phyloP scores from a whole-genome alignment of 257 asterid genomes.

The Forsythia viridissima region DNA sequence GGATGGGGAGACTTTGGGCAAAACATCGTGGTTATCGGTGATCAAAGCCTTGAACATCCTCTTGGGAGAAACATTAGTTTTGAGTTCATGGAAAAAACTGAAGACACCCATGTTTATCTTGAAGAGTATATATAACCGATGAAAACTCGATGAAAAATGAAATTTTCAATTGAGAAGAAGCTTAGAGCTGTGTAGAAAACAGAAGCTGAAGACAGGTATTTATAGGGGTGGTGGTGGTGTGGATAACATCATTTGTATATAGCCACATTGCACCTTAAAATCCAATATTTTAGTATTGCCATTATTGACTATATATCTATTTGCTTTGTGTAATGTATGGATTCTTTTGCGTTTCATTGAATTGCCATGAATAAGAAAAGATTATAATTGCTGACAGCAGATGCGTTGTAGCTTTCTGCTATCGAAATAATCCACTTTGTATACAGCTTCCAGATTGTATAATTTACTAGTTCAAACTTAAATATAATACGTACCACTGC shows the following conservation, averaged over 20 bases:
- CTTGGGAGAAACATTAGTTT: slow-evolving; percentile 20
- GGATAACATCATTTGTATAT: neutral
- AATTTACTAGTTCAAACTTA: neutral
- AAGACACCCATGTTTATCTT: slow-evolving; percentile 22
- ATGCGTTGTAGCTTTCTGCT: too few relatives aligned
- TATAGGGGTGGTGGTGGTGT: neutral
- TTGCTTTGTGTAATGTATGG: neutral
- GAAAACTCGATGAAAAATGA: neutral
- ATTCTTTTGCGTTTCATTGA: neutral
- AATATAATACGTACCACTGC: too few relatives aligned
- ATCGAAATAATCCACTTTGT: too few relatives aligned
- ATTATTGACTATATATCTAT: neutral
- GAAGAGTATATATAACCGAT: neutral
- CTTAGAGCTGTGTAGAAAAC: neutral
- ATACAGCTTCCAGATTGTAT: neutral
- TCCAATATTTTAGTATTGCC: neutral
- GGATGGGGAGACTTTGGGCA: slow-evolving; percentile 16
- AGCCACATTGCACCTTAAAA: neutral
- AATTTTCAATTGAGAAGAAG: too few relatives aligned
- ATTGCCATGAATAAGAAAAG: neutral
- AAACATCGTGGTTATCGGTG: slow-evolving; percentile 4
- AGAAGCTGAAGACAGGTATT: neutral
- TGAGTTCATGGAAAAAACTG: slow-evolving; percentile 25
- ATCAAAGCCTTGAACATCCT: slow-evolving; percentile 35
- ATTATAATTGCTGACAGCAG: too few relatives aligned